These are phyloP conservation scores for Mycosphaerella sp. DNA, from an alignment of 2,329 filamentous ascomycete species.

Conservation along the genomic window DNA sequence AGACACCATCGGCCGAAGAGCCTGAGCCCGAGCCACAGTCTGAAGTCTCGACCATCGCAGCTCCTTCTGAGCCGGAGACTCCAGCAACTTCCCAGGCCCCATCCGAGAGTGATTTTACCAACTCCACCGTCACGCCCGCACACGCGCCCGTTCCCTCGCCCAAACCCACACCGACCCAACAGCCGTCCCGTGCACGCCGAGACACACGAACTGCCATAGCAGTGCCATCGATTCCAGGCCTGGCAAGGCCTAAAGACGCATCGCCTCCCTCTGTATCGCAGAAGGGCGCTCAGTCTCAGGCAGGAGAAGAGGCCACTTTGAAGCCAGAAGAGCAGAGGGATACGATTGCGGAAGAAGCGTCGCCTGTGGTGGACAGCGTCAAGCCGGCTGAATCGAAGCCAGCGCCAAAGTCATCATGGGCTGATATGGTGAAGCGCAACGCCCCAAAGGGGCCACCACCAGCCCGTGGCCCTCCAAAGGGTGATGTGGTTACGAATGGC, in stretches of 20 bases:
- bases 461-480: constrained; percentile 26
- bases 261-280: constrained; percentile 33
- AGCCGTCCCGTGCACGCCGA: constrained; percentile 31
- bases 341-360: constrained; percentile 14
- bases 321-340: constrained; percentile 10
- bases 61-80: constrained; percentile 47
- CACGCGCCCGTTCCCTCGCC: constrained; percentile 29
- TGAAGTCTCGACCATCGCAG: constrained; percentile 41
- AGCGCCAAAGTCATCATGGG: constrained; percentile 57
- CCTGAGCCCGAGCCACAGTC: constrained; percentile 30
- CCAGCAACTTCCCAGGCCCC: constrained; percentile 53
- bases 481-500: constrained; percentile 22
- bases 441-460: constrained; percentile 32
- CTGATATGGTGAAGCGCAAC: constrained; percentile 57
- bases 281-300: constrained; percentile 24
- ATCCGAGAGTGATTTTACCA: constrained; percentile 47
- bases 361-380: constrained; percentile 36
- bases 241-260: constrained; percentile 39
- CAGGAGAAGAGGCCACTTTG: constrained; percentile 12
- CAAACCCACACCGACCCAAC: constrained; percentile 28
- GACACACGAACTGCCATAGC: constrained; percentile 42
- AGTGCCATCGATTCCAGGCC: constrained; percentile 49
- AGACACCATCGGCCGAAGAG: constrained; percentile 15
- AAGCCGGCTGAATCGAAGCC: constrained; percentile 38
- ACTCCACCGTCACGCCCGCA: constrained; percentile 43